Evolutionary conservation across 305 asterid species (phyloP), one percentile per base, ranked within the genome.

Genomic region (Rubia tinctorum): DNA sequence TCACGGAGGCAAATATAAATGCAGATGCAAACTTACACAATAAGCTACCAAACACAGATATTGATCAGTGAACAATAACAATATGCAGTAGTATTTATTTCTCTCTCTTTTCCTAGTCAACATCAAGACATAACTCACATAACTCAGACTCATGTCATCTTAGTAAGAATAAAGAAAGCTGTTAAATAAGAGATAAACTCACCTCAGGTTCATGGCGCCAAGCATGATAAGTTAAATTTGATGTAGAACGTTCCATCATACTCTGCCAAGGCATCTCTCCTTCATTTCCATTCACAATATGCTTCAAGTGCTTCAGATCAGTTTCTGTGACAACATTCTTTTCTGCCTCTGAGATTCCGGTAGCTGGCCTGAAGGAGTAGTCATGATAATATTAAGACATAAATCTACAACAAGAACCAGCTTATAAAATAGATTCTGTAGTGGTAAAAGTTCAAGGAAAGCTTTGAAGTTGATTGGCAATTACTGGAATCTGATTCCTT

Each of bases 191-290:
- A 51, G 7, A 65, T 49, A 76, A 72, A 45, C 44, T 77, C 58
- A 83, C 87, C 96, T 81, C 90, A 40, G 96, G 92, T 77, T 93
- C 98, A 67, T 89, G 87, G 82, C 93, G 94, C 98, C 97, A 93
- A 82, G 98, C 98, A 79, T 88, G 93, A 88, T 91, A 89, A 45
- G 91, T 78, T 84, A 93, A 67, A 86, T 86, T 90, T 67, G 96
- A 75, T 20, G 96, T 87, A 77, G 96, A 87, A 69, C 86, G 96
- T 73, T 89, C 93, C 98, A 93, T 93, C 92, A 78, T 78, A 55
- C 71, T 71, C 80, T 82, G 85, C 83, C 88, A 82, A 73, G 88
- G 89, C 88, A 86, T 77, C 81, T 89, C 95, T 73, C 88, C 93
- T 74, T 86, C 93, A 80, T 88, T 88, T 20, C 85, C 90, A 78